A percentile compares a stretch with the other conserved stretches of the same genome.
phyloP scores from a whole-genome alignment of 129 eudicot genomes.

The Flaveria trinervia region DNA sequence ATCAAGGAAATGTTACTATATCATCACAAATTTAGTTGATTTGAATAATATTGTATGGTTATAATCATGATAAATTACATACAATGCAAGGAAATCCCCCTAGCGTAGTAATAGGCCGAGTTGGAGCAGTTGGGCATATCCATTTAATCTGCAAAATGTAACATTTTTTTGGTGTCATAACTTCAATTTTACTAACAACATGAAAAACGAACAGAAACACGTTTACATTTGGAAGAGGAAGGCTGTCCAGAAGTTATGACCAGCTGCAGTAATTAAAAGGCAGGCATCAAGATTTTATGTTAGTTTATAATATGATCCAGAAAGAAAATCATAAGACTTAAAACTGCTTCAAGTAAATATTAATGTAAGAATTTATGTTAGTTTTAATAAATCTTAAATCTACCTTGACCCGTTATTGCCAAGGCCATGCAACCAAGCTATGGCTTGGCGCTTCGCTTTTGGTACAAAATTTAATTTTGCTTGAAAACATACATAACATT shows the following conservation, averaged over 20 bases:
- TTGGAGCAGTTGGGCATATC: constrained; percentile 99
- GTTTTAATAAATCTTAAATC: constrained; percentile 10
- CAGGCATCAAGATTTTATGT: constrained; percentile 7
- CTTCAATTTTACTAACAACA: neutral
- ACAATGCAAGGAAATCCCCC: constrained; percentile 96
- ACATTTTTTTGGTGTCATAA: neutral
- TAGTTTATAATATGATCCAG: neutral
- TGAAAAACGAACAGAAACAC: neutral
- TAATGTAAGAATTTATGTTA: neutral
- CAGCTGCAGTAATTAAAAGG: constrained; percentile 58
- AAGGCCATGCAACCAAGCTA: constrained; percentile 98
- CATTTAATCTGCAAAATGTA: constrained; percentile 71
- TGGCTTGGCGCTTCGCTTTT: constrained; percentile 88
- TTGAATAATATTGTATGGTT: constrained; percentile 8
- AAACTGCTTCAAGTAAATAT: neutral
- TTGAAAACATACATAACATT: too few species aligned
- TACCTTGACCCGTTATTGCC: constrained; percentile 99
- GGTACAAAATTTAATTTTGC: too few species aligned
- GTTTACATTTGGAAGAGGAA: constrained; percentile 95
- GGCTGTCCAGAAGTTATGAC: constrained; percentile 85
- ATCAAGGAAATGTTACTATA: neutral
- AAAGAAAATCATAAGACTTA: neutral
- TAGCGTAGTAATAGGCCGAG: constrained; percentile 86
- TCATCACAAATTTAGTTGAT: neutral
- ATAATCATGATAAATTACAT: constrained; percentile 47